Evolutionary conservation across 1,284 basidiomycete genomes (phyloP).

Genomic region (Naganishia sp.): DNA sequence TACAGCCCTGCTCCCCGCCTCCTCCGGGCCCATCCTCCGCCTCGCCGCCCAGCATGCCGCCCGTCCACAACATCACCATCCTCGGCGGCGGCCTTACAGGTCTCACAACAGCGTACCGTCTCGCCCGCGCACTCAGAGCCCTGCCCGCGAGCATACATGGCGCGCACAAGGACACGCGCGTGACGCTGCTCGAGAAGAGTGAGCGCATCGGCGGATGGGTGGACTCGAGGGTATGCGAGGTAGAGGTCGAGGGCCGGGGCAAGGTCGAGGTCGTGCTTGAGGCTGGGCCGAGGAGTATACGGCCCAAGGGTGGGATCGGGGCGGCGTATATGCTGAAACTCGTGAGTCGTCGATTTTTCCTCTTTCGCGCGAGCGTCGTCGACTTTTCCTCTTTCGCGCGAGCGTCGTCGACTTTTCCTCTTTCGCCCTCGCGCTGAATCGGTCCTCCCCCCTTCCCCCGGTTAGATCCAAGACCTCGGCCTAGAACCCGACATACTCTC

Average conservation of each 20-base stretch:
- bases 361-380: constrained; percentile 31
- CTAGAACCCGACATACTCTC: constrained; percentile 41
- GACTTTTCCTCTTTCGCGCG: no score
- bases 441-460: no score
- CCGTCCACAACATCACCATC: constrained; percentile 44
- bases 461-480: constrained; percentile 72
- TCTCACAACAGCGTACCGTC: constrained; percentile 49
- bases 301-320: constrained; percentile 67
- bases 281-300: constrained; percentile 76
- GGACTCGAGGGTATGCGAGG: constrained; percentile 60
- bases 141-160: constrained; percentile 6
- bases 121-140: constrained; percentile 31
- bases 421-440: no score
- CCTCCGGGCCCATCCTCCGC: not conserved
- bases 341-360: constrained; percentile 58
- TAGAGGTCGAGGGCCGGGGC: constrained; percentile 17
- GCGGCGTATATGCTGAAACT: constrained; percentile 66
- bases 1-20: not conserved
- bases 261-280: constrained; percentile 65
- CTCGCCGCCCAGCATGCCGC: constrained; percentile 22
- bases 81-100: constrained; percentile 52
- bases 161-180: constrained; percentile 38
- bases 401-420: not conserved
- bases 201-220: constrained; percentile 81
- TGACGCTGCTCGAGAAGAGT: constrained; percentile 71